phyloP scores from a whole-genome alignment of 805 yeast genomes.

The Candida quercuum region DNA sequence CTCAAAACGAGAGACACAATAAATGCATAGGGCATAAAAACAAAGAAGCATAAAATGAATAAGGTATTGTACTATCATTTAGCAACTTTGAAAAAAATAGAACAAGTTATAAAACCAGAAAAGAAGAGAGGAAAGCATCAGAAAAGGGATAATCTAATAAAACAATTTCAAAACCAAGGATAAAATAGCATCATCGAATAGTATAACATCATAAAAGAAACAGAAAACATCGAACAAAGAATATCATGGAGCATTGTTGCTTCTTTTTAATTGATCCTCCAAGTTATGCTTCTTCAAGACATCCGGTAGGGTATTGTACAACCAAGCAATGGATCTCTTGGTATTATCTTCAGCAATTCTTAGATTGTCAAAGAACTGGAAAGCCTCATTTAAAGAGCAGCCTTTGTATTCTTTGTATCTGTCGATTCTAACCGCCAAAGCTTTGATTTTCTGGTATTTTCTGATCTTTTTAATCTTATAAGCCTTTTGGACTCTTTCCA shows the following conservation, averaged over 20 bases:
- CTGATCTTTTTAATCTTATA: constrained; percentile 31
- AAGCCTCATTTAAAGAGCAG: constrained; percentile 23
- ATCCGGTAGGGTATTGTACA: constrained; percentile 29
- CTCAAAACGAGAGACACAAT: not conserved
- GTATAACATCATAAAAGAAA: not conserved
- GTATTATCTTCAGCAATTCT: constrained; percentile 25
- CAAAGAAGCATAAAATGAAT: constrained; percentile 32
- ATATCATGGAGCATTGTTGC: not conserved
- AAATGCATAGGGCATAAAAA: not conserved
- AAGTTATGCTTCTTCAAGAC: constrained; percentile 23
- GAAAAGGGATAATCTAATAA: constrained; percentile 12
- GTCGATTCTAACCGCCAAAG: constrained; percentile 30
- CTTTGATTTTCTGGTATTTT: constrained; percentile 32
- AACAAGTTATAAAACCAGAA: constrained; percentile 60
- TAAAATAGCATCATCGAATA: too few species aligned
- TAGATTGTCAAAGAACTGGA: constrained; percentile 26
- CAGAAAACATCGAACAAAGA: not conserved
- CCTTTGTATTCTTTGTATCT: constrained; percentile 25
- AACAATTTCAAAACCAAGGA: constrained; percentile 6
- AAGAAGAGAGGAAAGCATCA: constrained; percentile 28
- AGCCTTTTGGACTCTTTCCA: constrained; percentile 28
- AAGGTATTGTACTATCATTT: not conserved
- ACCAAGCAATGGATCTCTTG: constrained; percentile 31
- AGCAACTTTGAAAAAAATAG: constrained; percentile 15
- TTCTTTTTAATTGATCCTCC: constrained; percentile 24